Evolutionary conservation across 495 filamentous ascomycete genomes (phyloP).

Genomic region (Diplogelasinospora grovesii): DNA sequence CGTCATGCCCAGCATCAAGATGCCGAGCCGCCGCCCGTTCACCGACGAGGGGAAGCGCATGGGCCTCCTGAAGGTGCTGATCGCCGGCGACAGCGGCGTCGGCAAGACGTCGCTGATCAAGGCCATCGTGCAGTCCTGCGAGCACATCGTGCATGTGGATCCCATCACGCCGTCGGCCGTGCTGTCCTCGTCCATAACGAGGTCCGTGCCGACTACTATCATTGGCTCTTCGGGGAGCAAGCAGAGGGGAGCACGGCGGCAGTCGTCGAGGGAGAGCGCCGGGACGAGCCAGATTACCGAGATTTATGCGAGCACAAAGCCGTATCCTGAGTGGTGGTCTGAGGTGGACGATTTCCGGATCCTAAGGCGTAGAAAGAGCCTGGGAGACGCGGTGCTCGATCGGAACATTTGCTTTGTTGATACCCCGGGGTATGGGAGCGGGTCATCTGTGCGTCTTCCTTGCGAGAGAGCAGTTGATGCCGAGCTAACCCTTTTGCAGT

Average conservation of each 20-base stretch:
- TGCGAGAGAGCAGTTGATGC: not conserved
- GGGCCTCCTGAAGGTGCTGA: conserved; percentile 77
- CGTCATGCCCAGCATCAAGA: conserved; percentile 93
- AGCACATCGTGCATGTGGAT: conserved; percentile 94
- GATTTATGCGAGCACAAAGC: conserved; percentile 87
- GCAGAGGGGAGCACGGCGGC: too few species aligned
- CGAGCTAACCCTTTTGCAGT: conserved; percentile 36
- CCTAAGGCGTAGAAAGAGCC: conserved; percentile 66
- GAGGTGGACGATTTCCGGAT: conserved; percentile 69
- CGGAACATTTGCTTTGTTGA: conserved; percentile 94
- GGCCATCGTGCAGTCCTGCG: conserved; percentile 83
- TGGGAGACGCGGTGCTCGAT: conserved; percentile 76
- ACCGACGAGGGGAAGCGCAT: conserved; percentile 77
- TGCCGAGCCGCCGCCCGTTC: conserved; percentile 89
- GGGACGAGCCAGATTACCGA: conserved; percentile 58
- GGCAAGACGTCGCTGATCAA: conserved; percentile 91
- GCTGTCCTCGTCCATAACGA: conserved; percentile 14
- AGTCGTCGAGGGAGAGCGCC: not conserved
- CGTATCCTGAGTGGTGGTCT: conserved; percentile 91
- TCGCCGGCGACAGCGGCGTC: conserved; percentile 73
- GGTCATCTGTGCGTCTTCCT: conserved; percentile 45
- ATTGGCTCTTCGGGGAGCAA: conserved; percentile 8
- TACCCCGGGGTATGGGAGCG: conserved; percentile 64
- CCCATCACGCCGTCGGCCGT: conserved; percentile 47
- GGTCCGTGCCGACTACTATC: conserved; percentile 5